Base-by-base conservation (phyloP, 768 basidiomycete species). In the Suillus sp. region DNA sequence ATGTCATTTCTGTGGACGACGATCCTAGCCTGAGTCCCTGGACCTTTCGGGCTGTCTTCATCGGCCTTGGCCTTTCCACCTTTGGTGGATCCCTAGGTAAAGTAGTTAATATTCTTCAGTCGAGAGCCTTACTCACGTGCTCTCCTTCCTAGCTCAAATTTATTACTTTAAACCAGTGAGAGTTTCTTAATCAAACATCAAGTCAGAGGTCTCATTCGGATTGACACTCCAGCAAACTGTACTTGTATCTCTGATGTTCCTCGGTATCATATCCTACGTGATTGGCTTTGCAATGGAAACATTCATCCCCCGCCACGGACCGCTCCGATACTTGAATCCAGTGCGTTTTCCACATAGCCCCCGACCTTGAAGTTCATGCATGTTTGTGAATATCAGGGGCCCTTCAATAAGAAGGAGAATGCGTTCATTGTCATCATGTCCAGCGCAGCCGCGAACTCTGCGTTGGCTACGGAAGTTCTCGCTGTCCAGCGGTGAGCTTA, bases 401-500 rank as follows among this genome's bases (percentile, higher is more conserved):
- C 85, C 3, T 86, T 85, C 72, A 85, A 86, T 70, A 85, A 83
- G 71, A 86, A 85, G 62, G 85, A 86, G 68, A 83, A 83, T 69
- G 82, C 83, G 0, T 84, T 86, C 65, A 81, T 86, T 38, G 78
- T 86, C 11, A 83, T 86, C 62, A 86, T 86, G 84, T 68, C 85
- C 25, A 79, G 81, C 62, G 83, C 85, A 3, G 84, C 84, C 4
- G 80, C 84, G 18, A 83, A 80, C 51, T 79, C 81, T 0, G 84
- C 84, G 4, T 77, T 86, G 16, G 84, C 78, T 2, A 85, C 84
- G 0, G 83, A 85, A 55, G 78, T 86, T 7, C 72, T 86, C 50
- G 82, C 84, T 0, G 84, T 84, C 3, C 85, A 85, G 62, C 78
- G 82, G 55, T 56, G 1, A 25, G 55, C 2, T 25, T 25, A 9